Evolutionary conservation across 2,329 filamentous ascomycete species (phyloP).

Genomic region (Lasiodiplodia theobromae): DNA sequence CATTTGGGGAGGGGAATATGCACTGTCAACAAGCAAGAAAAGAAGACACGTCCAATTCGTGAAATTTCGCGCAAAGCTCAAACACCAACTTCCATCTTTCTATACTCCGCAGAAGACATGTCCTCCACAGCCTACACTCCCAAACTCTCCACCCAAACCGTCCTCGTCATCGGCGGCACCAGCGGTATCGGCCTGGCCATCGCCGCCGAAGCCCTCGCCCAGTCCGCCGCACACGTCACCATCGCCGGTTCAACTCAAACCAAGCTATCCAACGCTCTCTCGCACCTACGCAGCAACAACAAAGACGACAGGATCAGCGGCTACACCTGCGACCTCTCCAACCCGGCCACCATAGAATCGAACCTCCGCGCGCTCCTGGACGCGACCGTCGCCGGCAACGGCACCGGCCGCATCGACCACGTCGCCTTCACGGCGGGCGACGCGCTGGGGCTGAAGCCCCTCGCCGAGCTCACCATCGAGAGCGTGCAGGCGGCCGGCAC

Average conservation of each 20-base stretch:
- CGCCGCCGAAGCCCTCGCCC: slow-evolving; percentile 63
- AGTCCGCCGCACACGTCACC: slow-evolving; percentile 59
- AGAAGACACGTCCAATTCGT: no score
- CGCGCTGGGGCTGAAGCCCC: slow-evolving; percentile 30
- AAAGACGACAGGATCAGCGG: slow-evolving; percentile 34
- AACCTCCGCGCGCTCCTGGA: slow-evolving; percentile 41
- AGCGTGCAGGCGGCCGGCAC: slow-evolving; percentile 35
- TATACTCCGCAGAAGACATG: neutral
- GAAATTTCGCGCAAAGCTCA: neutral
- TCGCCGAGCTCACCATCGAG: slow-evolving; percentile 40
- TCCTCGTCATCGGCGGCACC: slow-evolving; percentile 70
- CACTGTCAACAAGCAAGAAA: no score
- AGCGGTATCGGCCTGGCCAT: slow-evolving; percentile 69
- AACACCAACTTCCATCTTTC: neutral
- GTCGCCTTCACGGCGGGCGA: slow-evolving; percentile 44
- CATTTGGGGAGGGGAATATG: no score
- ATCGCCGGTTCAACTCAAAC: slow-evolving; percentile 65
- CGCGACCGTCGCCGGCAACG: slow-evolving; percentile 36
- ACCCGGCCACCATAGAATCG: slow-evolving; percentile 38
- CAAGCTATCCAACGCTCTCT: slow-evolving; percentile 58
- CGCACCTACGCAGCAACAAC: slow-evolving; percentile 46
- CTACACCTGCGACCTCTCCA: slow-evolving; percentile 39
- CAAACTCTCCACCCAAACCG: slow-evolving; percentile 54
- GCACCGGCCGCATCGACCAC: slow-evolving; percentile 43
- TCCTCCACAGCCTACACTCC: slow-evolving; percentile 39